Evolutionary conservation across 2,329 filamentous ascomycete species (phyloP).

Genomic region (Ceratocystis alfenasii): DNA sequence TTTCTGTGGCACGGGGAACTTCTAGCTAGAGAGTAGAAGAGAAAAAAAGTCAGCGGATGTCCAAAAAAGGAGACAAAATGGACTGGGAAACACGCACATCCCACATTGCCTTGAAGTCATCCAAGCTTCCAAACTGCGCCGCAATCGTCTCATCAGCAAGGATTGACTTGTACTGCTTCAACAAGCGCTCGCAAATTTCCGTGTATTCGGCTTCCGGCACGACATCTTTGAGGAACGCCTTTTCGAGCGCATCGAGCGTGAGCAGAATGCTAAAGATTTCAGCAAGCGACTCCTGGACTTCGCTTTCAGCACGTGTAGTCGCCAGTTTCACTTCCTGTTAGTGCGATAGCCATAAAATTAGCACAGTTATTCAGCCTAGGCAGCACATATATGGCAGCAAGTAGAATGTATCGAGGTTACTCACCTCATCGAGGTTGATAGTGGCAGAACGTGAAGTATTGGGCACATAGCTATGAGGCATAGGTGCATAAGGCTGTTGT

Average conservation of each 20-base stretch:
- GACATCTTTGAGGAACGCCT: constrained; percentile 91
- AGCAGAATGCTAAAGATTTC: constrained; percentile 97
- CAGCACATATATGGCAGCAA: constrained; percentile 1
- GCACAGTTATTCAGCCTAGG: not conserved
- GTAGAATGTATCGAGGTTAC: constrained; percentile 19
- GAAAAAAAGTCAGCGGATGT: constrained; percentile 2
- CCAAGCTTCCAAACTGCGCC: constrained; percentile 74
- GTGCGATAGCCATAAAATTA: not conserved
- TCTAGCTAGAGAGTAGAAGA: constrained; percentile 54
- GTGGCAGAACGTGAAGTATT: constrained; percentile 71
- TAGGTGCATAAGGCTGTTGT: constrained; percentile 70
- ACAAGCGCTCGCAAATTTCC: constrained; percentile 81
- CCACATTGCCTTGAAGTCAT: constrained; percentile 86
- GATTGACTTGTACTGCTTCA: constrained; percentile 96
- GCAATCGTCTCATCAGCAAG: constrained; percentile 82
- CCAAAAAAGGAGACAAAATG: not conserved
- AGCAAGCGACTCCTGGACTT: constrained; percentile 88
- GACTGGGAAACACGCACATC: constrained; percentile 49
- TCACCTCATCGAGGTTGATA: constrained; percentile 85
- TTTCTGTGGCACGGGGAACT: constrained; percentile 84
- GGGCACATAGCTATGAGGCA: constrained; percentile 82
- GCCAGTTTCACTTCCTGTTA: constrained; percentile 81
- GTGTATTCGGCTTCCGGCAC: constrained; percentile 87
- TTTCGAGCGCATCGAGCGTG: constrained; percentile 88
- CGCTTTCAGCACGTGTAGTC: constrained; percentile 73